These are phyloP conservation scores for Alternaria brassicicola DNA, from an alignment of 2,329 filamentous ascomycete species.

Conservation along the genomic window DNA sequence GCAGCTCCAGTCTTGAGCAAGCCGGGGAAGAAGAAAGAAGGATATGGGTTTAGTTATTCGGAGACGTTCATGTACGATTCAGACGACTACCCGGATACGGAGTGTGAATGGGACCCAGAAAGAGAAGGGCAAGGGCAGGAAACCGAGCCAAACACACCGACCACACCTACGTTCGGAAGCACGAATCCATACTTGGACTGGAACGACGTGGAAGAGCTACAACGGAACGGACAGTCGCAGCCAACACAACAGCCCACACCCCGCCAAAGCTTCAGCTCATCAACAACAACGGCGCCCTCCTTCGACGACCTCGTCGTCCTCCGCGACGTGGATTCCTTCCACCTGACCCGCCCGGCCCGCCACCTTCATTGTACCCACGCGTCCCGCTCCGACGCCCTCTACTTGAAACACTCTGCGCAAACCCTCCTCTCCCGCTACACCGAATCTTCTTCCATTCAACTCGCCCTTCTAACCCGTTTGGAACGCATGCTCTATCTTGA, in stretches of 20 bases:
- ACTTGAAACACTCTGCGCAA: slow-evolving; percentile 15
- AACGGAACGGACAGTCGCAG: neutral
- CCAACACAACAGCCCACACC: neutral
- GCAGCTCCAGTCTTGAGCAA: slow-evolving; percentile 14
- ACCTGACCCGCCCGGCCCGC: slow-evolving; percentile 23
- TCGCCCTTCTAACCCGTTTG: slow-evolving; percentile 21
- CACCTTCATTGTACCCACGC: slow-evolving; percentile 33
- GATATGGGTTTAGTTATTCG: slow-evolving; percentile 35
- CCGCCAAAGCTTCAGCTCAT: neutral
- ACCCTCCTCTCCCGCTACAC: slow-evolving; percentile 2
- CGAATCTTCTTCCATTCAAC: slow-evolving; percentile 27
- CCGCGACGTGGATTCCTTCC: slow-evolving; percentile 26
- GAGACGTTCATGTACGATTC: slow-evolving; percentile 31
- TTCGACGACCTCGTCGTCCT: slow-evolving; percentile 34
- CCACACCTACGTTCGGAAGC: neutral
- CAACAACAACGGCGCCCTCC: slow-evolving; percentile 13
- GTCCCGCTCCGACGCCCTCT: slow-evolving; percentile 26
- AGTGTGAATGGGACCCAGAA: slow-evolving; percentile 21
- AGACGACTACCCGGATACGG: slow-evolving; percentile 32
- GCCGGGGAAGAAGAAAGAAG: slow-evolving; percentile 27
- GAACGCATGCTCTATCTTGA: slow-evolving; percentile 30
- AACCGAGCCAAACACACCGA: neutral
- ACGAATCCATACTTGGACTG: slow-evolving; percentile 1
- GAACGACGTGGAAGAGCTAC: neutral
- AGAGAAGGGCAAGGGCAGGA: neutral